Base-by-base conservation (phyloP, 2,329 filamentous ascomycete genomes). In the Cytospora chrysosperma region DNA sequence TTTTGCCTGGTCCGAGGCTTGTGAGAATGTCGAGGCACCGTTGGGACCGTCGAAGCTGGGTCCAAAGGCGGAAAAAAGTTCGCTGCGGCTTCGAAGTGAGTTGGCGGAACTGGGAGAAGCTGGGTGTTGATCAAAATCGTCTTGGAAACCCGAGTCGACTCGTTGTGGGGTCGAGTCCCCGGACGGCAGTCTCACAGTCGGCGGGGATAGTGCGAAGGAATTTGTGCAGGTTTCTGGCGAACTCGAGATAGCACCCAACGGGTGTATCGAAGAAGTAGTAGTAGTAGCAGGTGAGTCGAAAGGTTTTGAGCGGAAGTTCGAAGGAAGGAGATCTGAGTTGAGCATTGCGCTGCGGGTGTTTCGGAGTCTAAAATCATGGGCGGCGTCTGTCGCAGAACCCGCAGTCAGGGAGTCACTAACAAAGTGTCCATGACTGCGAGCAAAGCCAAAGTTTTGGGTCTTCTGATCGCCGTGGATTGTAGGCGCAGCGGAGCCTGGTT, bases 151-250 rank as follows among this genome's bases (percentile, higher is more conserved):
- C 37, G 65, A 66, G 54, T 59, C 56, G 24, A 59, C 59, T 50
- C 55, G 62, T 56, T 56, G 67, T n/a, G 67, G 59, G 52, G 66
- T 57, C 49, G 67, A 26, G 32, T 56, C 61, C 26, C 49, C 62
- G 55, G 65, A 59, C 1, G 69, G 63, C 15, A 68, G 61, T 24
- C 64, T 65, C 28, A 67, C 64, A 17, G 63, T 66, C 15, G 71
- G 71, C 15, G 74, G 71, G 15, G 72, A 74, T 15, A 73, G 72
- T 8, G 72, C 70, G 62, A 71, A 72, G 43, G 73, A 72, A 40
- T 70, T 67, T 24, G 71, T 68, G 27, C 66, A 70, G 62, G 73
- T 72, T 24, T 72, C 69, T 62, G 56, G 61, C 30, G 50, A 26
- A 40, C 26, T 53, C 61, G 56, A 21, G 54, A 63, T 21, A 55